Evolutionary conservation across 495 filamentous ascomycete species (phyloP).

Genomic region (Chaetomium tenue): DNA sequence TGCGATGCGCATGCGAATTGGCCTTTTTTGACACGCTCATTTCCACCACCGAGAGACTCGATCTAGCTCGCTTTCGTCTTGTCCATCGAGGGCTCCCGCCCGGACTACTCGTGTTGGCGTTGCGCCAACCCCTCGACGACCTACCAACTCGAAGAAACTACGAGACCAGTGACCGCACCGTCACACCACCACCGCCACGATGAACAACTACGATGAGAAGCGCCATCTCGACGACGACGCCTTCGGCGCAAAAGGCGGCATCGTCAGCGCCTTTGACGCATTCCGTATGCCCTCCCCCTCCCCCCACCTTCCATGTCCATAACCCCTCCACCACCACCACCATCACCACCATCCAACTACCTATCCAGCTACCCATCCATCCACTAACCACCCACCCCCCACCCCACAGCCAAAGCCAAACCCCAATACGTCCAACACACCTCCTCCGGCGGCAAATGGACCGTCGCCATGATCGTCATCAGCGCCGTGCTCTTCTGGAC

Average conservation of each 20-base stretch:
- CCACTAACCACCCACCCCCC: conserved; percentile 31
- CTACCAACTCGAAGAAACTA: not conserved
- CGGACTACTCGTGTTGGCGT: not conserved
- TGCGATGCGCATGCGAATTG: conserved; percentile 7
- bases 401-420: conserved; percentile 80
- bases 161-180: not conserved
- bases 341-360: not conserved
- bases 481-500: conserved; percentile 69
- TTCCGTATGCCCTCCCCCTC: conserved; percentile 69
- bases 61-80: not conserved
- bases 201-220: conserved; percentile 60
- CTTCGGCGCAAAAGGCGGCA: conserved; percentile 70
- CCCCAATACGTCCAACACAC: conserved; percentile 82
- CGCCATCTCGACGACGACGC: conserved; percentile 60
- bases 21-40: not conserved
- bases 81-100: conserved; percentile 2
- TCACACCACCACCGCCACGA: conserved; percentile 30
- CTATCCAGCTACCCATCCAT: not conserved
- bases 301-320: not conserved
- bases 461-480: conserved; percentile 72
- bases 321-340: not conserved
- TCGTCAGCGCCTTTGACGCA: conserved; percentile 88
- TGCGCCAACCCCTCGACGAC: not conserved
- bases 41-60: not conserved
- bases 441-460: conserved; percentile 85